Evolutionary conservation across 164 flowering plant genomes (phyloP).

Genomic region (Euptelea pleiosperma): DNA sequence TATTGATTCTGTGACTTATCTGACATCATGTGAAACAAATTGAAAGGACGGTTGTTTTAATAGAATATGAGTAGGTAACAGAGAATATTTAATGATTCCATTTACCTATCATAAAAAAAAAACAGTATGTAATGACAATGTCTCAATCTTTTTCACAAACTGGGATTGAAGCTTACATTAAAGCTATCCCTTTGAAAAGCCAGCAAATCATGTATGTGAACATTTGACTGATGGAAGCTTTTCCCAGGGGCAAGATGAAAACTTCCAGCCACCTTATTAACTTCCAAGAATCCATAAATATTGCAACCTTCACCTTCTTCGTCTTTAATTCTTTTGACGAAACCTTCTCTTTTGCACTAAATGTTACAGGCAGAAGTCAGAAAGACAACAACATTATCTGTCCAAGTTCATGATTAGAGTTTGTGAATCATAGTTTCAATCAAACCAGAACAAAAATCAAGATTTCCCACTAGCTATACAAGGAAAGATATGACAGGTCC

Average conservation of each 20-base stretch:
- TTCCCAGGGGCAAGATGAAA: conserved; percentile 93
- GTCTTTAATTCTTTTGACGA: conserved; percentile 69
- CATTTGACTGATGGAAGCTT: conserved; percentile 80
- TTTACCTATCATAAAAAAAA: no score
- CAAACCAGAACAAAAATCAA: no score
- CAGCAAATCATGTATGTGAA: conserved; percentile 67
- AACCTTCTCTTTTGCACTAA: conserved; percentile 92
- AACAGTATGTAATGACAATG: no score
- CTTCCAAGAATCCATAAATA: conserved; percentile 80
- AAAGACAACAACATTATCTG: not conserved
- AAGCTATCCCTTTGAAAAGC: conserved; percentile 70
- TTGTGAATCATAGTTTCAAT: no score
- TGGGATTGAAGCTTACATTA: conserved; percentile 46
- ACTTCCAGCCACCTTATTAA: conserved; percentile 88
- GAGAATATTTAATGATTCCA: not conserved
- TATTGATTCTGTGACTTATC: conserved; percentile 84
- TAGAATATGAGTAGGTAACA: not conserved
- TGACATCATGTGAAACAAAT: conserved; percentile 20
- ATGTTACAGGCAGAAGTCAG: conserved; percentile 10
- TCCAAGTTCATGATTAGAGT: no score
- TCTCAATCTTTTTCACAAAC: not conserved
- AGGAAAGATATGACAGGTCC: no score
- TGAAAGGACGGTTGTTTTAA: conserved; percentile 2
- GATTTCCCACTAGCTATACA: no score
- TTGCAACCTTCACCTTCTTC: conserved; percentile 95